Evolutionary conservation across 805 yeast genomes (phyloP).

Genomic region (Kluyveromyces aestuarii): DNA sequence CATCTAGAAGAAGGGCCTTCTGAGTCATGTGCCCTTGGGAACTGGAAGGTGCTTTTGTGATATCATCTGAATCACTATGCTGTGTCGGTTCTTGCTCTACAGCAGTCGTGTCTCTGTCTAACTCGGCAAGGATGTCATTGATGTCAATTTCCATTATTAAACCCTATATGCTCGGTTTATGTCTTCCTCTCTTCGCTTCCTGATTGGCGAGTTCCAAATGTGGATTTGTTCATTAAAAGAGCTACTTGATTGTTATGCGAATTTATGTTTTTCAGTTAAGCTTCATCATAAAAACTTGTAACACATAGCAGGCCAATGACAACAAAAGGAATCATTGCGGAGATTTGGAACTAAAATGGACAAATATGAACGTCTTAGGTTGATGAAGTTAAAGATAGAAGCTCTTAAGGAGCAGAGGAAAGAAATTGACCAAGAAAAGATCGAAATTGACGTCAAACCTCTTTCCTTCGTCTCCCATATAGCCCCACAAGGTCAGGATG

Average conservation of each 20-base stretch:
- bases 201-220: too few species aligned
- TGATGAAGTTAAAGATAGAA: constrained; percentile 1
- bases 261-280: not conserved
- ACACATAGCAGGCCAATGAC: not conserved
- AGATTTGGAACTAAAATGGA: not conserved
- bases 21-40: constrained; percentile 11
- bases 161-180: not conserved
- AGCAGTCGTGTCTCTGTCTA: constrained; percentile 41
- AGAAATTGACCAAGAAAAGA: constrained; percentile 1
- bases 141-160: constrained; percentile 41
- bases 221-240: too few species aligned
- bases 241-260: too few species aligned
- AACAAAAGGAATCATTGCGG: not conserved
- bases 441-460: not conserved
- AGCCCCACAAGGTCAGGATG: not conserved
- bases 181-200: too few species aligned
- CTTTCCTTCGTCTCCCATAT: not conserved
- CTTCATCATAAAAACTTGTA: too few species aligned
- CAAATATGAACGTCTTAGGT: constrained; percentile 1
- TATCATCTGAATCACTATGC: constrained; percentile 4
- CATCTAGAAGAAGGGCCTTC: constrained; percentile 1
- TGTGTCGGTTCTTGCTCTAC: constrained; percentile 14
- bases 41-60: constrained; percentile 12
- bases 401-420: constrained; percentile 2
- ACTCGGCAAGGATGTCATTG: constrained; percentile 61